Evolutionary conservation across 305 asterid genomes (phyloP), one percentile per base, ranked within the genome.

Genomic region (Fraxinus baroniana): DNA sequence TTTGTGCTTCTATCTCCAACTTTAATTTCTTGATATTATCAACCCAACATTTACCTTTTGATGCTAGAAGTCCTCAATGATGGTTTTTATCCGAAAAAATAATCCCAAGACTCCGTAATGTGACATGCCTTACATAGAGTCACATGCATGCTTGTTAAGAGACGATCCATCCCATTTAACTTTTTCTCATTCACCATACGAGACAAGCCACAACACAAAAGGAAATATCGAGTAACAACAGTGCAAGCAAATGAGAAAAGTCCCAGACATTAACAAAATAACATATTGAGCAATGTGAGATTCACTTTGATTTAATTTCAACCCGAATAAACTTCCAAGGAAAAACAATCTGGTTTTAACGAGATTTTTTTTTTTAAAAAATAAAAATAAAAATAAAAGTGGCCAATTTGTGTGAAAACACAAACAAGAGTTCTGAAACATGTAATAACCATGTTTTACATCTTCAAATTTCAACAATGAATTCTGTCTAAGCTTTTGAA

Each of bases 401-500:
- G 0, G n/a, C 39, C 10, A 15, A 10, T 60, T 55, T 3, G 30
- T 78, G 20, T 71, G 41, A 15, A 36, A 68, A 52, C 44, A 33
- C 35, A 57, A 33, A 32, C 28, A 57, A 70, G 75, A 52, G 39
- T 13, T 39, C 35, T 30, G 32, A 30, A 30, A 30, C 32, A 30
- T 30, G 32, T 30, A 30, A 30, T 30, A 30, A 62, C n/a, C 75
- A 71, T 82, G 71, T 74, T 64, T 62, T n/a, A 88, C 64, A 52
- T 52, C 22, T 52, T 52, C 64, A 52, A 52, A 52, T 52, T 52
- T n/a, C 24, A n/a, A 52, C 24, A 17, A 52, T 52, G 64, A 17
- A n/a, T 52, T 52, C 8, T 5, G 24, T 71, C 85, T 86, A 83
- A 66, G 92, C 93, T 84, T 85, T 93, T 8, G 97, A 95, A 75